Evolutionary conservation across 345 rosid genomes (phyloP), one percentile per base, ranked within the genome.

Genomic region (Clausena lansium): DNA sequence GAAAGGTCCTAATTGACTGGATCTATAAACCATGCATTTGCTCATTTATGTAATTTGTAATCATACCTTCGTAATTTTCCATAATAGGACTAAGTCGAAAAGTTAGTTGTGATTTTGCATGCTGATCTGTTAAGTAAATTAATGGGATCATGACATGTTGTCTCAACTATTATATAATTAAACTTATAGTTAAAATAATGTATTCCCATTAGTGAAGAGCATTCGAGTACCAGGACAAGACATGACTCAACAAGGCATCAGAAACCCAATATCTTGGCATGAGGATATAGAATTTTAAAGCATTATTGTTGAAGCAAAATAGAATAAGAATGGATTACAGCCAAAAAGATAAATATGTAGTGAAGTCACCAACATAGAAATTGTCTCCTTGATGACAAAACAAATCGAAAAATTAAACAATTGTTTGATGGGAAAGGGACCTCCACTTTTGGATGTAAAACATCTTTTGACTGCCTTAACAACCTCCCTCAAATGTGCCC

Each of bases 281-380:
- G 70, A 70, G 72, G 80, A 76, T 60, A 76, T 65, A 71, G 62
- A 77, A 81, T 79, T 78, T 73, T 54, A 32, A 50, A 36, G 72
- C 39, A 66, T 27, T 24, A 60, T 41, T 20, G 38, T 59, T 55
- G 67, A 59, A 67, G 71, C 41, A 45, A 35, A 60, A 63, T 55
- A 64, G 65, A 74, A 85, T 25, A 45, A 59, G 61, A 20, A 70
- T 79, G 85, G 82, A 75, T 71, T 78, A 82, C 80, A 77, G 71
- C 71, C 6, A 62, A 66, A 63, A 73, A 47, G 79, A 24, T 52
- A 9, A 47, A 0, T 20, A 33, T 65, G 45, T 10, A 75, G 64
- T 70, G 81, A 54, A 39, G 75, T 77, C 77, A 81, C 47, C 41
- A 63, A 6, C 68, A 63, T 59, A 27, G 33, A 60, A 66, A 70